Evolutionary conservation across 1,139 yeast genomes (phyloP), one percentile per base, ranked within the genome.

Genomic region (Candida labiduridarum): DNA sequence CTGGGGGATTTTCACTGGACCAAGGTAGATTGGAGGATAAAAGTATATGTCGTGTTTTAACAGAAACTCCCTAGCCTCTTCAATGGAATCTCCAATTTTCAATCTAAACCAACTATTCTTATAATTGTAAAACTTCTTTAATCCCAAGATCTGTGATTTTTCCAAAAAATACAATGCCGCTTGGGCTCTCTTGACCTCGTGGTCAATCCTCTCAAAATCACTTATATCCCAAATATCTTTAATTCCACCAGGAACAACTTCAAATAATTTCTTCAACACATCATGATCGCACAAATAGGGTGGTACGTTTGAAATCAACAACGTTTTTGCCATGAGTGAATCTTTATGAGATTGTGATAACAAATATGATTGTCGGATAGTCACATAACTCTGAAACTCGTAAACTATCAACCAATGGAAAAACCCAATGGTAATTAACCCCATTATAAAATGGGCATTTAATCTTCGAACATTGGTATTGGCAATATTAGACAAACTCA

Each of bases 401-500:
- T 72, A 67, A 1, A 76, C 54, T 1, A 85, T 56, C 39, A 85
- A 56, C 55, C 73, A 67, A 59, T 85, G 89, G 57, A 85, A 83
- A 65, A 80, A 68, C 0, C 68, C 62, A 2, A 85, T 72, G 0
- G 84, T 78, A 7, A 82, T 56, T 1, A 84, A 48, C 2, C 84
- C 71, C 71, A 84, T 69, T 0, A 79, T 58, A 49, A 85, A 79
- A 65, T 86, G 91, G 25, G 78, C 73, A 51, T 80, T 72, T 50
- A 84, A 66, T 33, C 78, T 63, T 8, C 64, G 56, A 0, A 80
- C 77, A 38, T 79, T 78, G 2, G 72, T 53, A 3, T 74, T 71
- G 0, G 86, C 75, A 11, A 86, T 78, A 57, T 85, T 85, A 2
- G 89, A 82, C 60, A 85, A 72, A 43, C 89, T 85, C 12, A 85